A percentile compares a stretch with the other conserved stretches of the same genome.
Evolutionary conservation across 768 basidiomycete genomes (phyloP).

Genomic region (Boletellus ananiceps): DNA sequence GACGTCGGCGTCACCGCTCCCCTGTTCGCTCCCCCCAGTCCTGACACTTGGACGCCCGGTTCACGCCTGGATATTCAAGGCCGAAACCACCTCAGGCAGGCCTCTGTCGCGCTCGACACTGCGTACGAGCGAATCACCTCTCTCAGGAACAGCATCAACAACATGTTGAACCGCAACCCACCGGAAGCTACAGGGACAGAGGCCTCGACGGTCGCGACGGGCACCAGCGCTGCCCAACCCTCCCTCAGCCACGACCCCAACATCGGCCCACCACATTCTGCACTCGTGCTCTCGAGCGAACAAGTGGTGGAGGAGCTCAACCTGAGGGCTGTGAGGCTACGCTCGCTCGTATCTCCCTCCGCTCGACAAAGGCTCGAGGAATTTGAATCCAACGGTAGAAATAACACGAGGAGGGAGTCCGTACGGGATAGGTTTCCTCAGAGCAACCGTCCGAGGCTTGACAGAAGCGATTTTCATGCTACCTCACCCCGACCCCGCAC

Average conservation of each 20-base stretch:
- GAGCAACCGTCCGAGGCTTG: slow-evolving; percentile 10
- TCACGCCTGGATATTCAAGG: slow-evolving; percentile 20
- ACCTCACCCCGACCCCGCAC: slow-evolving; percentile 22
- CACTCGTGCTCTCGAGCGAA: slow-evolving; percentile 28
- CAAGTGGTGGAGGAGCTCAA: slow-evolving; percentile 26
- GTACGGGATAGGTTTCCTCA: slow-evolving; percentile 21
- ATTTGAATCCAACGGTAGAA: slow-evolving; percentile 21
- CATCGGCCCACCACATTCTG: slow-evolving; percentile 30
- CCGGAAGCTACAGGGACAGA: slow-evolving; percentile 26
- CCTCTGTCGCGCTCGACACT: slow-evolving; percentile 50
- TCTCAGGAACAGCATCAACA: slow-evolving; percentile 48
- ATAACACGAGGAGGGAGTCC: slow-evolving; percentile 12
- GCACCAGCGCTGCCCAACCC: slow-evolving; percentile 6
- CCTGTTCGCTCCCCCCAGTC: slow-evolving; percentile 7
- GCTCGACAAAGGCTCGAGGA: slow-evolving; percentile 32
- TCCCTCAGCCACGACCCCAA: slow-evolving; percentile 16
- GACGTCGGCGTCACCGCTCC: slow-evolving; percentile 5
- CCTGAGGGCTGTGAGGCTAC: slow-evolving; percentile 25
- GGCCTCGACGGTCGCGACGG: slow-evolving; percentile 1
- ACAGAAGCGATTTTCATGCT: slow-evolving; percentile 14
- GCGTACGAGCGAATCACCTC: slow-evolving; percentile 53
- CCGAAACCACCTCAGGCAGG: slow-evolving; percentile 41
- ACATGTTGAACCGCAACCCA: slow-evolving; percentile 38
- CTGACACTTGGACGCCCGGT: slow-evolving; percentile 10
- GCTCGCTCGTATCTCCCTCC: slow-evolving; percentile 27